phyloP scores from a whole-genome alignment of 257 asterid genomes.

The Solanum ossicruentum region DNA sequence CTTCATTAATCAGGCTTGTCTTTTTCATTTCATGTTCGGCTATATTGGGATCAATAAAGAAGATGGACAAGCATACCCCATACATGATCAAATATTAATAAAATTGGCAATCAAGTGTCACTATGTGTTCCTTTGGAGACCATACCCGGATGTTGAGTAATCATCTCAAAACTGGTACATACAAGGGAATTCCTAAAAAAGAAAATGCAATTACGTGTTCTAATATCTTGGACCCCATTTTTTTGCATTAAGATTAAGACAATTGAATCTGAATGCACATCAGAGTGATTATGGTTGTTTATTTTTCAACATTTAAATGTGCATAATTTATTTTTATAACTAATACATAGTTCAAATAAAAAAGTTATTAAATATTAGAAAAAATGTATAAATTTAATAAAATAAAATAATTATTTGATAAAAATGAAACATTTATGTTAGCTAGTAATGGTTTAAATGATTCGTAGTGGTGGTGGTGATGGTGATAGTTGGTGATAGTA shows the following conservation, averaged over 20 bases:
- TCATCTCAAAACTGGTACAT: neutral
- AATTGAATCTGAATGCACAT: neutral
- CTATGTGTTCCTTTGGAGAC: neutral
- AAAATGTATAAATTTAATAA: neutral
- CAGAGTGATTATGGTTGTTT: neutral
- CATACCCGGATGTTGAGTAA: neutral
- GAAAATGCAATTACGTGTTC: neutral
- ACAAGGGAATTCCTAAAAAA: neutral
- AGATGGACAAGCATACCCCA: neutral
- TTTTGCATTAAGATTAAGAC: neutral
- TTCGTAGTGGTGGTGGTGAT: neutral
- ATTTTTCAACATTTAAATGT: neutral
- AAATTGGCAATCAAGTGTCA: neutral
- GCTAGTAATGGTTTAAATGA: neutral
- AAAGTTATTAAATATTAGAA: neutral
- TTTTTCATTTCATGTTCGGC: neutral
- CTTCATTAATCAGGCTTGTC: neutral
- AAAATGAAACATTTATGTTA: neutral
- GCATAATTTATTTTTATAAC: neutral
- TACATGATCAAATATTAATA: neutral
- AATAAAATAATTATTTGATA: neutral
- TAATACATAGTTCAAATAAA: neutral
- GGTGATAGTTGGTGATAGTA: neutral
- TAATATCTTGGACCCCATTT: neutral
- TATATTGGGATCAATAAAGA: neutral